Base-by-base conservation (phyloP, 164 flowering plant species). In the Santalum album region DNA sequence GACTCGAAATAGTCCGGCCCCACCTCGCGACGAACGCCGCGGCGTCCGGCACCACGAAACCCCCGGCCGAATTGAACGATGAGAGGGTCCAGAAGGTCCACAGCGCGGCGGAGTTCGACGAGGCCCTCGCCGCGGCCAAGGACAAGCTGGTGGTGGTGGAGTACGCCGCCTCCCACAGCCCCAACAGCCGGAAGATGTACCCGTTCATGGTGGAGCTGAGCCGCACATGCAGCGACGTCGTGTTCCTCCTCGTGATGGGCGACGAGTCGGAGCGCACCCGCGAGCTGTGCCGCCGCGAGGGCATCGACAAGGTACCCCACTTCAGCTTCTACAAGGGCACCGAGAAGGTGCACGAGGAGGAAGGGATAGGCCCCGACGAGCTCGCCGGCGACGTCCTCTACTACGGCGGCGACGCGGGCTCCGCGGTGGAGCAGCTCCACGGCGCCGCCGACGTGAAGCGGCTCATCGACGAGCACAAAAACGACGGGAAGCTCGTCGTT, bases 191-290 rank as follows among this genome's bases (percentile, higher is more conserved):
- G 24, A 59, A 73, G 53, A 84, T 87, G 22, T 91, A 87, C 73
- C 98, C 98, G 0, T 86, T 91, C 76, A 80, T 91, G 90, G 98
- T 86, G 21, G 83, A 84, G 2, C 79, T 91, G 0, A 86, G 92
- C 75, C 65, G 78, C 9, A 74, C 83, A 0, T 91, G 98, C 76
- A 75, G 45, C 75, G 96, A 87, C 64, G 98, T 90, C 6, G 85
- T 75, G 7, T 90, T 90, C 68, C 60, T 90, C 3, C 69, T 90
- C 0, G 96, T 90, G 7, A 76, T 90, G 85, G 95, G 95, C 2
- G 98, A 90, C 51, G 96, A 90, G 43, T 80, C 89, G 3, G 90
- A 83, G 2, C 43, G 68, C 14, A 87, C 85, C 0, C 59, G 55
- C 44, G 79, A 55, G 29, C 92, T 91, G 18, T 87, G 86, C 74